Evolutionary conservation across 352 stramenopile species (phyloP), one percentile per base, ranked within the genome.

Genomic region (Phytophthora meadii): DNA sequence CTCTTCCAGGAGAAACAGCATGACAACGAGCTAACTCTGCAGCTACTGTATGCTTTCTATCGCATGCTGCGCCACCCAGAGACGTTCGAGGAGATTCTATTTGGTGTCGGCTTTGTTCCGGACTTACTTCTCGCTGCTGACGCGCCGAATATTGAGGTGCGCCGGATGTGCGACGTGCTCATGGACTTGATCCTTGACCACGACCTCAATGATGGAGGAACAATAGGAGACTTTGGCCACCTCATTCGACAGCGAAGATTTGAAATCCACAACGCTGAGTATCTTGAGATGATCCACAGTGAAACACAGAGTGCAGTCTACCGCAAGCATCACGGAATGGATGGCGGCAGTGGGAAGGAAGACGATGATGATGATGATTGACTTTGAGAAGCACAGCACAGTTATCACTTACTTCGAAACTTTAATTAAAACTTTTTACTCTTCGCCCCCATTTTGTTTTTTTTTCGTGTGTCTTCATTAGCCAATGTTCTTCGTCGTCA

Each of bases 221-320:
- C 68, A 4, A 81, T 92, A 25, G 84, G 84, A 0, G 83, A 95
- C 50, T 93, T 93, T 46, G 84, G 82, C 1, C 77, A 84, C 8
- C 70, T 94, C 28, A 94, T 95, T 64, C 87, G 88, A 17, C 86
- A 92, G 54, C 80, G 84, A 10, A 79, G 86, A 34, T 95, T 94
- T 66, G 85, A 94, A 54, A 93, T 94, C 55, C 87, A 97, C 65
- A 95, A 97, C 52, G 82, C 79, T 7, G 88, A 97, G 62, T 97
- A 96, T 64, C 70, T 93, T 22, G 86, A 93, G 51, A 90, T 93
- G 81, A 78, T 96, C 34, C 82, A 94, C 41, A 78, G 82, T 14
- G 82, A 88, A 63, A 62, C 61, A 3, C 77, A 82, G 40, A 83
- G 50, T 30, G 54, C 62, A 41, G 39, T 51, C 19, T 72, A 54